Conservation (phyloP, 2,329 filamentous ascomycete genomes). For the Trichoderma simmonsii region DNA sequence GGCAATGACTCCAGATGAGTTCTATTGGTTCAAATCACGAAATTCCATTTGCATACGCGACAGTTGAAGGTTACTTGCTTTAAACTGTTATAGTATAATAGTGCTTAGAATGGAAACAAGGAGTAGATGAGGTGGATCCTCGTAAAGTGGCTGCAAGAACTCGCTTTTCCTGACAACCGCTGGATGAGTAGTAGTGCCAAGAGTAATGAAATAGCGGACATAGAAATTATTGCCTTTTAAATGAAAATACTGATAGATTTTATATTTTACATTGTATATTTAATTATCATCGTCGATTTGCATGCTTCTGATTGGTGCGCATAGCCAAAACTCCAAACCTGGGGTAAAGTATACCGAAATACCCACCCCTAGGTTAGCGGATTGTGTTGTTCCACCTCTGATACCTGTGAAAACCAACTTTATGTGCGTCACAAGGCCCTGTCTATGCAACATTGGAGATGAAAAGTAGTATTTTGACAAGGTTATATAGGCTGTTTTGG, state of each 20-base stretch:
- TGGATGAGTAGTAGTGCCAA: neutral
- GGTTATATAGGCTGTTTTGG: neutral
- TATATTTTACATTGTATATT: neutral
- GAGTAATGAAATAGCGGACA: neutral
- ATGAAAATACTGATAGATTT: neutral
- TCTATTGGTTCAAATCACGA: neutral
- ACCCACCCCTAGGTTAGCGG: neutral
- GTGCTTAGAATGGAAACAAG: neutral
- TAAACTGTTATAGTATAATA: neutral
- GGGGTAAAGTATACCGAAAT: neutral
- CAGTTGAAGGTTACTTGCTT: neutral
- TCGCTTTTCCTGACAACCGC: neutral
- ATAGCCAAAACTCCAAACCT: neutral
- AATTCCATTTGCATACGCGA: neutral
- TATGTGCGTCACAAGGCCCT: neutral
- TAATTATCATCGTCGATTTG: neutral
- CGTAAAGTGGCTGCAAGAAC: neutral
- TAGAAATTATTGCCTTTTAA: neutral
- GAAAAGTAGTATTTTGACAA: neutral
- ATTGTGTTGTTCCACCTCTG: neutral
- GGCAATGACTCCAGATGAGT: neutral
- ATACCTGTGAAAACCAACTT: neutral
- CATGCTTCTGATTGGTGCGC: neutral
- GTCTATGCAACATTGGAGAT: neutral
- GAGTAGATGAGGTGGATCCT: neutral